Evolutionary conservation across 108 stramenopile species (phyloP), one percentile per base, ranked within the genome.

Genomic region (Nitzschia sp.): DNA sequence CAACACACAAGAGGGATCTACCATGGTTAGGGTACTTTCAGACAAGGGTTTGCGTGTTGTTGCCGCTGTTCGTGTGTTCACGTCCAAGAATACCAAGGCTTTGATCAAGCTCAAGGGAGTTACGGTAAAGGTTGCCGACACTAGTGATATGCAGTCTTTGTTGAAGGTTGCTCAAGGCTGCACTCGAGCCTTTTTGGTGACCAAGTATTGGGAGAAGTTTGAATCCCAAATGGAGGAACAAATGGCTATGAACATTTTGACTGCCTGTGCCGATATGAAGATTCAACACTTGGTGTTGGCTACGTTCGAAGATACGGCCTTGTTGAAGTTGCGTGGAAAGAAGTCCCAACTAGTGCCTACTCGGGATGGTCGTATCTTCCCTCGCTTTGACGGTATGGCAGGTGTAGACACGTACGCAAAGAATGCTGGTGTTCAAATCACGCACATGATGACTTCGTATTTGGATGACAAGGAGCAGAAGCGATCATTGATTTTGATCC

Each of bases 391-490:
- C 17, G 75, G 72, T 3, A 83, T 75, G 83, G 63, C 63, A 1
- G 1, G 0, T 24, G 65, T 83, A 41, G 65, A 77, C 10, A 17
- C 60, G 3, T 25, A 43, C 20, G 83, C 78, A 7, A 72, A 78
- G 53, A 59, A 77, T 17, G 41, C 43, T 42, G 69, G 67, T 17
- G 76, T 83, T 25, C 65, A 63, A 54, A 52, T 83, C 25, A 70
- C 78, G 21, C 83, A 83, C 69, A 80, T 83, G 83, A 70, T 83
- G 62, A 83, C 83, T 0, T 78, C 77, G 15, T 83, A 73, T 55
- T 59, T 80, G 51, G 83, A 83, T 57, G 75, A 70, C 1, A 15
- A 38, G n/a, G 70, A 71, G 21, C 25, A 69, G 34, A 80, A 80
- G 56, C 64, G 68, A 44, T 80, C 79, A 12, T 38, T 84, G 19